Evolutionary conservation across 1,139 yeast genomes (phyloP).

Genomic region (Debaryomycetaceae sp.): DNA sequence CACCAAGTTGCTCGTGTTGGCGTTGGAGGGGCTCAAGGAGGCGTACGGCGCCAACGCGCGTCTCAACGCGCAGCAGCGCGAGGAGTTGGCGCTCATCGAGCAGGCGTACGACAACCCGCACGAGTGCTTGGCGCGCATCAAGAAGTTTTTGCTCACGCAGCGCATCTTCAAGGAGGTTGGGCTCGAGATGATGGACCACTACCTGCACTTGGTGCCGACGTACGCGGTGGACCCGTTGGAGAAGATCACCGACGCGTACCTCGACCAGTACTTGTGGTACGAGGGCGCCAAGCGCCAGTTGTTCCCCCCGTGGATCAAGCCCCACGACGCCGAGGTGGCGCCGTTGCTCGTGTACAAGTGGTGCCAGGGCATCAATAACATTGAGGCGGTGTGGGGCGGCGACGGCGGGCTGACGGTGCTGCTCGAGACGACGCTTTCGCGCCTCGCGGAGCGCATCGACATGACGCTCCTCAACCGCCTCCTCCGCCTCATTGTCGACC

Average conservation of each 20-base stretch:
- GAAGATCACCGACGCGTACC: constrained; percentile 91
- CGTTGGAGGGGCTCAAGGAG: constrained; percentile 84
- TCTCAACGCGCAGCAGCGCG: constrained; percentile 81
- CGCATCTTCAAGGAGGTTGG: constrained; percentile 89
- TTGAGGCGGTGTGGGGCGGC: constrained; percentile 70
- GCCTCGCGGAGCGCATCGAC: constrained; percentile 81
- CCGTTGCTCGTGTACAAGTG: constrained; percentile 90
- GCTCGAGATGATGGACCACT: constrained; percentile 88
- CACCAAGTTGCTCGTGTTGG: constrained; percentile 81
- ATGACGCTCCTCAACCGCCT: constrained; percentile 80
- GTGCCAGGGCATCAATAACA: constrained; percentile 90
- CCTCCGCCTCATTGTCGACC: constrained; percentile 76
- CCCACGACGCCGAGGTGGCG: constrained; percentile 90
- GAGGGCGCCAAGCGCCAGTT: constrained; percentile 84
- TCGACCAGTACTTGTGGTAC: constrained; percentile 95
- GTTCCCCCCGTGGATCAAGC: constrained; percentile 96
- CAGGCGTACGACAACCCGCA: constrained; percentile 97
- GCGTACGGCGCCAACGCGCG: constrained; percentile 79
- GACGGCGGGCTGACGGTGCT: constrained; percentile 78
- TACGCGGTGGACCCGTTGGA: constrained; percentile 88
- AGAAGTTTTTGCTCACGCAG: constrained; percentile 78
- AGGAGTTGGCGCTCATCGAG: constrained; percentile 88
- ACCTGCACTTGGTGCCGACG: constrained; percentile 79
- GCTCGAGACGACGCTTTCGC: constrained; percentile 67
- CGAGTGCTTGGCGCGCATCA: constrained; percentile 81